Percentiles rank a stretch among this genome's conserved stretches.
These are phyloP conservation scores for Diplosphaera chodatii DNA, from an alignment of 139 green algal genomes.

Conservation along the genomic window DNA sequence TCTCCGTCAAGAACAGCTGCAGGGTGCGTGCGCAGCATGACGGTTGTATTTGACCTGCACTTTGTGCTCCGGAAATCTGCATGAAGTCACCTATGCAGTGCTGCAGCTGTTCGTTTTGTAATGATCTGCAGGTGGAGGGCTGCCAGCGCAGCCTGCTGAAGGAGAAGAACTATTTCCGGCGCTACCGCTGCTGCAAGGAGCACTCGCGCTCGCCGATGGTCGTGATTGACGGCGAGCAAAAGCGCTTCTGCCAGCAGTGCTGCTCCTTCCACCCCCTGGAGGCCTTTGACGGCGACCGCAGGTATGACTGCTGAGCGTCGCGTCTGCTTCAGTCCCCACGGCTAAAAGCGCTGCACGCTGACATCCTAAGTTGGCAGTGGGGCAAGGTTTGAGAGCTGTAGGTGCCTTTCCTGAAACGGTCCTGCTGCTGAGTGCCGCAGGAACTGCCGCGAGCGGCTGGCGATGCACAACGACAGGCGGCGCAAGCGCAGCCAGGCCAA, in stretches of 20 bases:
- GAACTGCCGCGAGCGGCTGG: neutral
- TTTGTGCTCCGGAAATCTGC: no score
- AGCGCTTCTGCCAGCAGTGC: conserved; percentile 16
- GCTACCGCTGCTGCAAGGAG: conserved; percentile 8
- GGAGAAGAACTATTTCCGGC: conserved; percentile 3
- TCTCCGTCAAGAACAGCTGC: neutral
- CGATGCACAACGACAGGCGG: neutral
- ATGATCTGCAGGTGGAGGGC: neutral
- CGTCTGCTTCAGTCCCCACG: no score
- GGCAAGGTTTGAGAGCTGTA: no score
- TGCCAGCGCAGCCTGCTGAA: neutral
- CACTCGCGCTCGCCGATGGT: conserved; percentile 1
- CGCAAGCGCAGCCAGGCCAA: neutral
- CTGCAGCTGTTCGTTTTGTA: no score
- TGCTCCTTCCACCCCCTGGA: conserved; percentile 1
- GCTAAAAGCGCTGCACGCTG: no score
- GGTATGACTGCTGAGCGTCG: no score
- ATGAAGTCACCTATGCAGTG: no score
- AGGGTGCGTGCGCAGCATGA: neutral
- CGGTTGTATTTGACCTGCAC: no score
- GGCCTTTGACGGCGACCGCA: neutral
- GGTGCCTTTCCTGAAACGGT: no score
- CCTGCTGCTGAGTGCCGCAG: no score
- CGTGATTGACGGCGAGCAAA: neutral
- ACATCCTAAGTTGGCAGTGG: no score